phyloP scores from a whole-genome alignment of 176 grass and related monocot genomes.

The Lolium rigidum region DNA sequence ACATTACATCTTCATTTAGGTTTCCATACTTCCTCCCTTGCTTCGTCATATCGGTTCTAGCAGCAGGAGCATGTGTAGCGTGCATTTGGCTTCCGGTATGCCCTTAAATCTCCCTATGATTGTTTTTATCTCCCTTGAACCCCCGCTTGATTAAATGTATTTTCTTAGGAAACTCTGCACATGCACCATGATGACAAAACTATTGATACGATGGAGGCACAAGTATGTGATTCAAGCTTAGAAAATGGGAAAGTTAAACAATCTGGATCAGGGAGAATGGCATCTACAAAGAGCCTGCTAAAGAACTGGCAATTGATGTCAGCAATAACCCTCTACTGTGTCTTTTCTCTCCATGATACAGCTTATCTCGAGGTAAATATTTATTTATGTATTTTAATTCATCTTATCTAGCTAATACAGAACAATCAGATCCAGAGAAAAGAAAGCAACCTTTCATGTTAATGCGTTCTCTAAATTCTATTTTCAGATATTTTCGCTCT shows the following conservation, averaged over 20 bases:
- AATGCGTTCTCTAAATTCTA: constrained; percentile 18
- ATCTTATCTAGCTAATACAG: background rate
- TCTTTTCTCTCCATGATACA: constrained; percentile 72
- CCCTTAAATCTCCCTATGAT: background rate
- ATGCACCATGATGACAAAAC: constrained; percentile 57
- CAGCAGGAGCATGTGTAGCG: constrained; percentile 56
- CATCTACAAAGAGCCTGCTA: constrained; percentile 50
- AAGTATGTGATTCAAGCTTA: constrained; percentile 23
- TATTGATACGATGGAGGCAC: constrained; percentile 51
- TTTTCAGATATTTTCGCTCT: constrained; percentile 82
- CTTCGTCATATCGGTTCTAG: constrained; percentile 65
- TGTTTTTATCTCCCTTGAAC: constrained; percentile 26
- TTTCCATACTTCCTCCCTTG: constrained; percentile 81
- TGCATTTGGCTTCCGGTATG: constrained; percentile 78
- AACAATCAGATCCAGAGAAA: background rate
- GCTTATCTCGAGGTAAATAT: constrained; percentile 67
- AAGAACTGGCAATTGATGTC: constrained; percentile 69
- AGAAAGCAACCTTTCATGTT: constrained; percentile 14
- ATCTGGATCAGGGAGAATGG: constrained; percentile 14
- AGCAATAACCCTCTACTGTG: constrained; percentile 57
- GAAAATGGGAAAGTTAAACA: constrained; percentile 39
- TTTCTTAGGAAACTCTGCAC: constrained; percentile 72
- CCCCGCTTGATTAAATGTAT: background rate
- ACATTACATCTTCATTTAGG: constrained; percentile 45
- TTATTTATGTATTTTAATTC: background rate